These are phyloP conservation scores for Hymenoscyphus infarciens DNA, from an alignment of 2,329 filamentous ascomycete species.

Conservation along the genomic window DNA sequence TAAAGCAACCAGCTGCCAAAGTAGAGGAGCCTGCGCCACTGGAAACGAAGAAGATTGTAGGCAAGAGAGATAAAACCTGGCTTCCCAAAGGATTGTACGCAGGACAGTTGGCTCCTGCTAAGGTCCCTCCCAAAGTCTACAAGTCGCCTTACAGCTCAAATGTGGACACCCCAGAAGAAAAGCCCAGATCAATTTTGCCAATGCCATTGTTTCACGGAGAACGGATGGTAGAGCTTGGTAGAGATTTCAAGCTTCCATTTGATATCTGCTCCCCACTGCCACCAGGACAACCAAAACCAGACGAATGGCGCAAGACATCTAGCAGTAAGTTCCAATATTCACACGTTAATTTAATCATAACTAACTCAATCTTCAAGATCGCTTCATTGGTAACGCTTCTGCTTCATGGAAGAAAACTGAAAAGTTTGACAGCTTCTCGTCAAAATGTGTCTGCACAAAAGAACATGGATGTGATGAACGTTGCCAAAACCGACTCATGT, in stretches of 20 bases:
- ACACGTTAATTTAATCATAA: background rate
- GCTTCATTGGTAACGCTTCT: slow-evolving; percentile 81
- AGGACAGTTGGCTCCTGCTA: slow-evolving; percentile 57
- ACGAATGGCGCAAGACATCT: slow-evolving; percentile 88
- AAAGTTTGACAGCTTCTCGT: slow-evolving; percentile 68
- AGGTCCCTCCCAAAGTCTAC: slow-evolving; percentile 1
- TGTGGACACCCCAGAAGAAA: slow-evolving; percentile 45
- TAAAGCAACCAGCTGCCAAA: slow-evolving; percentile 10
- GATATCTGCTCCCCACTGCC: slow-evolving; percentile 86
- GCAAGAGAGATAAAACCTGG: slow-evolving; percentile 47
- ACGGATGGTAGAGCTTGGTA: slow-evolving; percentile 64
- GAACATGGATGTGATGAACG: slow-evolving; percentile 82
- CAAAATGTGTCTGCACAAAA: slow-evolving; percentile 72
- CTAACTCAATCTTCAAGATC: slow-evolving; percentile 53
- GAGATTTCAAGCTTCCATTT: slow-evolving; percentile 85
- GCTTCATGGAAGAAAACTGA: slow-evolving; percentile 78
- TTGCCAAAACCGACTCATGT: slow-evolving; percentile 94
- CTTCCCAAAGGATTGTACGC: slow-evolving; percentile 80
- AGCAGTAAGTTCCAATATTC: slow-evolving; percentile 61
- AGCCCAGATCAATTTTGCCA: slow-evolving; percentile 54
- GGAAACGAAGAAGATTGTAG: slow-evolving; percentile 35
- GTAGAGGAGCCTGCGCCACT: slow-evolving; percentile 16
- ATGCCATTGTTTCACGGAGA: slow-evolving; percentile 76
- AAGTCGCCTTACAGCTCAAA: slow-evolving; percentile 9
- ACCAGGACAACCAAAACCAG: slow-evolving; percentile 81